Evolutionary conservation across 208 protist species (phyloP), one percentile per base, ranked within the genome.

Genomic region (Leptomonas pyrrhocoris): DNA sequence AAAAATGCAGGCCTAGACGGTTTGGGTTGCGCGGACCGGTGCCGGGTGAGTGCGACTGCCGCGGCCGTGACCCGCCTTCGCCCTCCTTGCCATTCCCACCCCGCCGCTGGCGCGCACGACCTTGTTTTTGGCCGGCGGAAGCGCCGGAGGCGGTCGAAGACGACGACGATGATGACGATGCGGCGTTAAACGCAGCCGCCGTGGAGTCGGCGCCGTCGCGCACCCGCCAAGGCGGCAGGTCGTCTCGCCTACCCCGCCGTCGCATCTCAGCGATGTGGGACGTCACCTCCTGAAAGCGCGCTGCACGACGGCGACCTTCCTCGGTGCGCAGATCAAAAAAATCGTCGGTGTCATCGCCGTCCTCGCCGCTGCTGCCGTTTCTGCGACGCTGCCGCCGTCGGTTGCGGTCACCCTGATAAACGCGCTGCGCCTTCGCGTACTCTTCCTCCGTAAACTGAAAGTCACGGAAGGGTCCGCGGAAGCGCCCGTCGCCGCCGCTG

Each of bases 391-490:
- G 54, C 6, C 73, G 72, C 0, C 64, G 63, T 0, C 61, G 56
- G 12, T 21, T 30, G 30, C 31, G 69, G 25, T 64, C 61, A 5
- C 78, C 74, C 31, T 83, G 40, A 55, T 93, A 93, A 7, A 74
- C 70, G 0, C 67, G 63, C 63, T 83, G 72, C 21, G 81, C 87
- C 60, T 82, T 82, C 43, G 65, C 64, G 56, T 81, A 78, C 54
- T 74, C 78, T 25, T 79, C 79, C 23, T 73, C 68, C 9, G 73
- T 82, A 46, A 74, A 80, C n/a, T 63, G 15, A 15, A 81, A 83
- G 34, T 72, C 23, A 45, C 46, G 48, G 49, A 21, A 34, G 2
- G 45, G 50, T 23, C 38, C 31, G 23, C 55, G 45, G 31, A 61
- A 34, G 19, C 49, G 48, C 12, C 30, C 28, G 9, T 9, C 42